Evolutionary conservation across 2,329 filamentous ascomycete genomes (phyloP).

Genomic region (Colletotrichum acutatum): DNA sequence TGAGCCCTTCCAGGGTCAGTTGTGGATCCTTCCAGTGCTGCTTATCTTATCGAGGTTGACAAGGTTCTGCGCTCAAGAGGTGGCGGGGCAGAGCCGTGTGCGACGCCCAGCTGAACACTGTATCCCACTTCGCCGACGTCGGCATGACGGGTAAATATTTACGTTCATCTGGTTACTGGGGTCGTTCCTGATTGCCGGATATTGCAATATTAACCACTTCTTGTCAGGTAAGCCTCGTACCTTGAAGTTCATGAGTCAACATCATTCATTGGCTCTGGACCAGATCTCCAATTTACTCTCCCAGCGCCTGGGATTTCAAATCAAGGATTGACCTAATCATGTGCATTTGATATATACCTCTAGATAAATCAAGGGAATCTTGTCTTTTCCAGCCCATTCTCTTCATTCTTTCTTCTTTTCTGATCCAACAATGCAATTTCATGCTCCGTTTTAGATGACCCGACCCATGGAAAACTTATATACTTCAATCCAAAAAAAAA

Average conservation of each 20-base stretch:
- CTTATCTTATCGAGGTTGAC: constrained; percentile 27
- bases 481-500: constrained; percentile 13
- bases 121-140: constrained; percentile 29
- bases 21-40: neutral
- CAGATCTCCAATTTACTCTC: neutral
- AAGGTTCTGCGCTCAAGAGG: neutral
- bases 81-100: constrained; percentile 26
- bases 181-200: neutral
- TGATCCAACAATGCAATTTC: constrained; percentile 4
- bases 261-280: no score
- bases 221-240: neutral
- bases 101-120: neutral
- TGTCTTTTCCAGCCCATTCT: constrained; percentile 12
- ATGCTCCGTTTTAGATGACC: constrained; percentile 1
- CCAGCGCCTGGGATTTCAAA: neutral
- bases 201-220: neutral
- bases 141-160: constrained; percentile 24
- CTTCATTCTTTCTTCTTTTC: constrained; percentile 1
- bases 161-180: constrained; percentile 17
- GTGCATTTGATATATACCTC: neutral
- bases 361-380: neutral
- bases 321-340: neutral
- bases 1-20: neutral
- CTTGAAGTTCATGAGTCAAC: neutral
- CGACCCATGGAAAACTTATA: neutral